Base-by-base conservation (phyloP, 345 rosid species). In the Draba incana region DNA sequence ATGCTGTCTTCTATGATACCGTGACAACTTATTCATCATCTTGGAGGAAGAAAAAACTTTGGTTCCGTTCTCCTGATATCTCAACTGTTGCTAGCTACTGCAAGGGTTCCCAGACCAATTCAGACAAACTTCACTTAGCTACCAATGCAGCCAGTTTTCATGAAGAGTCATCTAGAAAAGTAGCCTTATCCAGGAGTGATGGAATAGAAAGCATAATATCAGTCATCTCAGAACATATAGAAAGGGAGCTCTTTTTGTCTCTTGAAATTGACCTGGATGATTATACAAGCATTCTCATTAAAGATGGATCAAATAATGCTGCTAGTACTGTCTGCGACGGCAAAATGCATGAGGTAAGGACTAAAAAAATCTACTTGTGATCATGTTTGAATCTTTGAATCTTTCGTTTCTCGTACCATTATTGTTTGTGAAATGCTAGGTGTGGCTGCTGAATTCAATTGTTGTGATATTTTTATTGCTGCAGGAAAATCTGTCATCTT, bases 1-100 rank as follows among this genome's bases (percentile, higher is more conserved):
- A 94, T 77, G 90, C 90, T 75, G 87, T 86, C 63, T 89, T 87
- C 84, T 81, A 86, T 77, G 97, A 91, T 69, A 66, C 69, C 54
- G 64, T 91, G 64, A 82, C 71, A 31, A 80, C 85, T 37, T 83
- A 74, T 79, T 54, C 77, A 35, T 72, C 77, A 68, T 62, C 78
- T 57, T 94, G 99, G 99, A 81, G 96, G 71, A 84, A 76, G 67
- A 71, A 67, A 50, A 89, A 78, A 79, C 74, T 84, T 52, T 94
- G 99, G 95, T 82, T 69, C 74, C 79, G 59, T 56, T 79, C 48
- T 69, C 77, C 88, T 11, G 55, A 64, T 47, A 39, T 41, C 35
- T 48, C 70, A 69, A 43, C 75, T 20, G 69, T 76, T 54, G 41
- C 67, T 45, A 59, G 57, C 63, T 35, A 66, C 50, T 10, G 35